Conservation (phyloP, 1,284 basidiomycete genomes). For the Ganoderma leucocontextum region DNA sequence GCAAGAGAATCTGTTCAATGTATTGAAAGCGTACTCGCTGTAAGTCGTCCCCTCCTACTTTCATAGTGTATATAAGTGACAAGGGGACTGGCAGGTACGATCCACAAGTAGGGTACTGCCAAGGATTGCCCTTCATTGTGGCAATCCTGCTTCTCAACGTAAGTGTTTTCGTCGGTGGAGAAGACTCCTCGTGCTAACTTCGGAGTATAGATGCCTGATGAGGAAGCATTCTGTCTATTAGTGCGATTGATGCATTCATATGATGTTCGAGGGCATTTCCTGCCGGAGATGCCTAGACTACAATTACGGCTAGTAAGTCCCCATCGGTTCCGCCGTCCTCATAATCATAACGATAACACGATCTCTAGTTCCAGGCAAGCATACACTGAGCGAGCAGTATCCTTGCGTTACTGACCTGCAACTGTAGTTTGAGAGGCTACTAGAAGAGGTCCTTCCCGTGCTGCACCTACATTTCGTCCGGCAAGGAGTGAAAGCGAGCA, state of each 20-base stretch:
- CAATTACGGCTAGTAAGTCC: slow-evolving; percentile 85
- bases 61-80: slow-evolving; percentile 22
- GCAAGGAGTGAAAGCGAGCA: slow-evolving; percentile 94
- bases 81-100: slow-evolving; percentile 74
- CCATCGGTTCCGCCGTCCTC: not conserved
- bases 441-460: slow-evolving; percentile 93
- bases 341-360: slow-evolving; percentile 10
- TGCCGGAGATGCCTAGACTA: slow-evolving; percentile 97
- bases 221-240: slow-evolving; percentile 96
- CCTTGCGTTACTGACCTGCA: not conserved
- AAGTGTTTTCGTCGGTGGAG: slow-evolving; percentile 38
- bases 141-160: slow-evolving; percentile 94
- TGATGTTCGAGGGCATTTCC: slow-evolving; percentile 94
- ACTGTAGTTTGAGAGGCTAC: slow-evolving; percentile 87
- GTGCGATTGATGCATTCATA: slow-evolving; percentile 99
- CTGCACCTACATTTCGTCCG: slow-evolving; percentile 92
- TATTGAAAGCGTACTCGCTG: slow-evolving; percentile 97
- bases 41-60: slow-evolving; percentile 46
- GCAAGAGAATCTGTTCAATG: slow-evolving; percentile 97
- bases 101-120: slow-evolving; percentile 95
- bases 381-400: not conserved
- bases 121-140: slow-evolving; percentile 95
- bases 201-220: slow-evolving; percentile 88
- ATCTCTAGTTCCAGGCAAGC: slow-evolving; percentile 55
- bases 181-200: slow-evolving; percentile 1